phyloP scores from a whole-genome alignment of 306 rosid species.

The Purshia tridentata region DNA sequence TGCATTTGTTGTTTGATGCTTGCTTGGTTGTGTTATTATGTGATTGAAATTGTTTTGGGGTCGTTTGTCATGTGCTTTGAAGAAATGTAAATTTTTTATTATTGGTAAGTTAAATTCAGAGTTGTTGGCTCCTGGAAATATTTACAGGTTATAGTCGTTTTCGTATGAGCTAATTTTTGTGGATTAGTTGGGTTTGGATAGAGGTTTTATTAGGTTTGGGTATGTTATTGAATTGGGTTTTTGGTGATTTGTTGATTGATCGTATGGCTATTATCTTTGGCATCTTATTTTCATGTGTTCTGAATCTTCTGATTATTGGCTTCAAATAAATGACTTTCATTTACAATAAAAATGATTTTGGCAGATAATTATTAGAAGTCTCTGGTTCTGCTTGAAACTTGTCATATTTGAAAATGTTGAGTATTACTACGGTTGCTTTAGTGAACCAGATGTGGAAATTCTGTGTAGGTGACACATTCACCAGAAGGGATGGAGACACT shows the following conservation, averaged over 20 bases:
- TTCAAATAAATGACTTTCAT: neutral
- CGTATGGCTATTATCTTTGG: neutral
- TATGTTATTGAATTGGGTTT: neutral
- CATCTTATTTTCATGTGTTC: neutral
- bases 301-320: neutral
- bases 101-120: neutral
- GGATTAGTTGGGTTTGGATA: neutral
- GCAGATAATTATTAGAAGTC: neutral
- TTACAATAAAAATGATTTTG: neutral
- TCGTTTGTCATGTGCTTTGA: neutral
- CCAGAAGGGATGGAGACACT: conserved; percentile 85
- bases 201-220: neutral
- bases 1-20: neutral
- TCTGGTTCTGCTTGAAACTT: neutral
- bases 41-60: neutral
- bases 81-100: neutral
- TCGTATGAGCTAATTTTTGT: neutral
- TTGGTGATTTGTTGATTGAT: neutral
- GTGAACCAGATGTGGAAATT: conserved; percentile 15
- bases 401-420: neutral
- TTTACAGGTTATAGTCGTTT: too few species aligned
- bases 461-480: conserved; percentile 82
- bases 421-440: neutral
- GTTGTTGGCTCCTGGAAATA: neutral
- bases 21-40: neutral